Percentiles rank a stretch among this genome's conserved stretches.
Conservation (phyloP, 2,329 filamentous ascomycete genomes). For the Exophiala sideris region DNA sequence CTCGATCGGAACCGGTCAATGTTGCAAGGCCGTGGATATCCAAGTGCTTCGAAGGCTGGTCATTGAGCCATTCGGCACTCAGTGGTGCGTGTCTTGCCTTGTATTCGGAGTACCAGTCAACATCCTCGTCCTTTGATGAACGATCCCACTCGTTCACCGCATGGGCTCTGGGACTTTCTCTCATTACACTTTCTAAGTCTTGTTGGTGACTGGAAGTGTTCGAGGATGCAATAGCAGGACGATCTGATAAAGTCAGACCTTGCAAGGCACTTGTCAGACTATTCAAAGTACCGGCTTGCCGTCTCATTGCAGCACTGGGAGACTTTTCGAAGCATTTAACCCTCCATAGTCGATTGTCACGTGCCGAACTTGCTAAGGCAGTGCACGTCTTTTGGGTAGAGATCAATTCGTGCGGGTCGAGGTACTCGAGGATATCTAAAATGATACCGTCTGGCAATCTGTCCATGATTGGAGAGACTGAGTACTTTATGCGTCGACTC, state of each 20-base stretch:
- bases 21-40: conserved; percentile 33
- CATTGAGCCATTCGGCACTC: conserved; percentile 69
- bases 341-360: conserved; percentile 76
- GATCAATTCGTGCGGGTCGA: conserved; percentile 57
- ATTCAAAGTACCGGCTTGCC: conserved; percentile 12
- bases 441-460: conserved; percentile 63
- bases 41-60: conserved; percentile 44
- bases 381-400: conserved; percentile 67
- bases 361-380: conserved; percentile 62
- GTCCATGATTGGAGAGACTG: conserved; percentile 39
- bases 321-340: conserved; percentile 70
- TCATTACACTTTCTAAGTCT: conserved; percentile 27
- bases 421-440: conserved; percentile 55
- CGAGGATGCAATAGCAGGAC: neutral
- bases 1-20: conserved; percentile 38
- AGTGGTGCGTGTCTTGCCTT: conserved; percentile 75
- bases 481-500: neutral
- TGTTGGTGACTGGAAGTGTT: neutral
- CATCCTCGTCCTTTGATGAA: conserved; percentile 64
- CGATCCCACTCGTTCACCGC: conserved; percentile 82
- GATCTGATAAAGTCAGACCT: conserved; percentile 23
- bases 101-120: conserved; percentile 87
- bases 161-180: conserved; percentile 47
- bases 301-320: conserved; percentile 52
- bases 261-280: conserved; percentile 32